Evolutionary conservation across 306 rosid species (phyloP).

Genomic region (Malus orientalis): DNA sequence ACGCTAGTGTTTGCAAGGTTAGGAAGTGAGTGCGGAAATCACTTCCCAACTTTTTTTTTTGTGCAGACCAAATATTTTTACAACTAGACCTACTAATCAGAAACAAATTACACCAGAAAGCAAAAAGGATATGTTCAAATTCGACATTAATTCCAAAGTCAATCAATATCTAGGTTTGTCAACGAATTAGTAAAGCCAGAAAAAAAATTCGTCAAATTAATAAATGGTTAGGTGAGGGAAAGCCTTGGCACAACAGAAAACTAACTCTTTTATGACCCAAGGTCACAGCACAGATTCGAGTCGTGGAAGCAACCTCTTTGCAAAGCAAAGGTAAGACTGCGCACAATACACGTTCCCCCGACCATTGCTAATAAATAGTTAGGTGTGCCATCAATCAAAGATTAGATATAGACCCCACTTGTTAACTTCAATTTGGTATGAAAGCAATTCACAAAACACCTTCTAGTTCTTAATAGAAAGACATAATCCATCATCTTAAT

Average conservation of each 20-base stretch:
- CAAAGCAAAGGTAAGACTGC: no score
- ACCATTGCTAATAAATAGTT: neutral
- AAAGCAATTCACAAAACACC: neutral
- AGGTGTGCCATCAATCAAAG: neutral
- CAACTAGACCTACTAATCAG: neutral
- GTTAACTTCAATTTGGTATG: neutral
- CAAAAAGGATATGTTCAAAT: neutral
- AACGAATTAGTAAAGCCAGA: neutral
- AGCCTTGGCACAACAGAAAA: no score
- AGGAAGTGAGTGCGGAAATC: neutral
- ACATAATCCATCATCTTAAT: neutral
- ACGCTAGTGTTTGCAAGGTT: no score
- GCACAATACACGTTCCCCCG: no score
- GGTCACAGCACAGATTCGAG: no score
- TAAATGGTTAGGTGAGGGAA: neutral
- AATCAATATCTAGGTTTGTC: neutral
- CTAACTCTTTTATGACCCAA: no score
- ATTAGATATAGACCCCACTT: neutral
- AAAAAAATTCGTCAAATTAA: neutral
- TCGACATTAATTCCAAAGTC: neutral
- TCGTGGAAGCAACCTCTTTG: no score
- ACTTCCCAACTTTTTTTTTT: neutral
- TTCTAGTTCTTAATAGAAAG: neutral
- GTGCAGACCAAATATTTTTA: neutral
- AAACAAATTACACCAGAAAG: neutral